These are phyloP conservation scores for Melampsora larici-populina DNA, from an alignment of 1,284 basidiomycete species.

Conservation along the genomic window DNA sequence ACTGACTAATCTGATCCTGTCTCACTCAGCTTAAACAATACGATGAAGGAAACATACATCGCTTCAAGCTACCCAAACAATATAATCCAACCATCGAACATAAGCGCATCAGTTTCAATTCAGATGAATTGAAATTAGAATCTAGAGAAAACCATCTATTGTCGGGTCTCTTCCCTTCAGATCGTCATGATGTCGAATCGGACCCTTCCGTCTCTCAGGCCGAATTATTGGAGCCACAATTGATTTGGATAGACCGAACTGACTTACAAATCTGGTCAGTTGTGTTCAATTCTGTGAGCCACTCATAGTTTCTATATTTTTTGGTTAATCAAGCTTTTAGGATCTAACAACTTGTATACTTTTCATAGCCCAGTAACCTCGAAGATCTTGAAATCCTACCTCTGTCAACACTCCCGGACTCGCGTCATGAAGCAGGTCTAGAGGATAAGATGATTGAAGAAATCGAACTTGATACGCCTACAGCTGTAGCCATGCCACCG, in stretches of 20 bases:
- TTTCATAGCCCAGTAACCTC: not conserved
- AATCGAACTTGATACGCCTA: not conserved
- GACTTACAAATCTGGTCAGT: not conserved
- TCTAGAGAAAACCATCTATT: not conserved
- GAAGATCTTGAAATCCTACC: not conserved
- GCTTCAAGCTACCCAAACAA: not conserved
- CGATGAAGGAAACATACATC: not conserved
- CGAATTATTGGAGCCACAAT: not conserved
- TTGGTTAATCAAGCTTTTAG: not conserved
- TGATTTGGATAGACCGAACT: constrained; percentile 10
- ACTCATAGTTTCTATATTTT: not conserved
- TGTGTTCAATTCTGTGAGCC: not conserved
- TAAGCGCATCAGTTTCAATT: not conserved
- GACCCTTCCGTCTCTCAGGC: not conserved
- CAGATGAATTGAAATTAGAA: constrained; percentile 3
- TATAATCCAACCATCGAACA: not conserved
- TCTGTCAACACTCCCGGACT: not conserved
- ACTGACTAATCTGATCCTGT: not conserved
- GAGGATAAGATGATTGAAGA: not conserved
- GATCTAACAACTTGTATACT: not conserved
- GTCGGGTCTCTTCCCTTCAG: not conserved
- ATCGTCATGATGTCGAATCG: not conserved
- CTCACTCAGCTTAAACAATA: constrained; percentile 1
- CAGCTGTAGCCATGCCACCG: not conserved
- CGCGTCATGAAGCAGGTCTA: not conserved